Evolutionary conservation across 1,139 yeast genomes (phyloP).

Genomic region (Taiozyma sp.): DNA sequence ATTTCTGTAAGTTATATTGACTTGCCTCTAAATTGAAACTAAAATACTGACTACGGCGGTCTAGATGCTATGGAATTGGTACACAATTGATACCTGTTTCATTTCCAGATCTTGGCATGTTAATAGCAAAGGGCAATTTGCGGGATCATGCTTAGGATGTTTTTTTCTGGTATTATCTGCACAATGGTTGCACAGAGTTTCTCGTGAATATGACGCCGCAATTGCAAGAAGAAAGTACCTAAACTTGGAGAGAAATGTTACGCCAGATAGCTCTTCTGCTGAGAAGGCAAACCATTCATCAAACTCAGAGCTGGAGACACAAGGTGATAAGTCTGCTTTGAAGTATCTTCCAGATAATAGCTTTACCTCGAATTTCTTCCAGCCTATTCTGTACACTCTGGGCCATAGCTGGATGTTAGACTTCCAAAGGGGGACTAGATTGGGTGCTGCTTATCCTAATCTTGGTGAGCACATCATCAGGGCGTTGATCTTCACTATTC

Average conservation of each 20-base stretch:
- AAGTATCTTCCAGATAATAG: constrained; percentile 5
- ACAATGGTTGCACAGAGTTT: constrained; percentile 53
- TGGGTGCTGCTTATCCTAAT: constrained; percentile 32
- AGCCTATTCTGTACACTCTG: constrained; percentile 31
- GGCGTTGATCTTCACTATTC: constrained; percentile 44
- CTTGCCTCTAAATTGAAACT: not conserved
- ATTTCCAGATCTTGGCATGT: constrained; percentile 64
- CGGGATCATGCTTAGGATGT: constrained; percentile 67
- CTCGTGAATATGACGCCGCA: constrained; percentile 43
- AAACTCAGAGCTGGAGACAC: not conserved
- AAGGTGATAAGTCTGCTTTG: not conserved
- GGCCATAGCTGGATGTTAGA: constrained; percentile 39
- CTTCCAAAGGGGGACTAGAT: constrained; percentile 12
- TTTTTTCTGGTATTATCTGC: constrained; percentile 51
- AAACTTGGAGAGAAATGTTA: not conserved
- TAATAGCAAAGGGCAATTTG: constrained; percentile 54
- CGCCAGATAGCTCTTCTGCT: not conserved
- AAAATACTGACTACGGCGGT: not conserved
- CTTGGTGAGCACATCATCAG: constrained; percentile 47
- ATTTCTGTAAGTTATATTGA: constrained; percentile 18
- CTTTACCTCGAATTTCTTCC: constrained; percentile 9
- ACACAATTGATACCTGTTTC: constrained; percentile 60
- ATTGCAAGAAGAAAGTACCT: constrained; percentile 18
- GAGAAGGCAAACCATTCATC: constrained; percentile 1
- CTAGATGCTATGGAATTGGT: constrained; percentile 52